Base-by-base conservation (phyloP, 306 rosid species). In the Pyrus communis region DNA sequence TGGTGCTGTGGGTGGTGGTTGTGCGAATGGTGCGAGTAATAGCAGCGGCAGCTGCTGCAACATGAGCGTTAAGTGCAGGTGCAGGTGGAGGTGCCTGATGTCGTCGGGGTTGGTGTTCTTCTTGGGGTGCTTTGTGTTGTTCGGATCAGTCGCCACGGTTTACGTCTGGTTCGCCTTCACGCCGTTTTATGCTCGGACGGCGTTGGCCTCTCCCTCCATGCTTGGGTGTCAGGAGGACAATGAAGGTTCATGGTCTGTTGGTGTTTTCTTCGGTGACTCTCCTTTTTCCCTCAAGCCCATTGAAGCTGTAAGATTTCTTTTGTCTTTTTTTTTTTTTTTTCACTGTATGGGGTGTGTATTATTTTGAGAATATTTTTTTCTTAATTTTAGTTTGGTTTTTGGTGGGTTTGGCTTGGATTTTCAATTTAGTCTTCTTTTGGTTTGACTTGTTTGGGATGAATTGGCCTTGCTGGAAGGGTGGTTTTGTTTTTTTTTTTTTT, bases 201-300 rank as follows among this genome's bases (percentile, higher is more conserved):
- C 63, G 35, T 14, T 74, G 5, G 58, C 88, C 5, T 69, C 77
- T 14, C 8, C 78, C 27, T 7, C 70, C n/a, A 35, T 8, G 59
- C 82, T 81, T 40, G 99, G 96, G 3, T 96, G 99, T 73, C 93
- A 80, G 23, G 95, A 86, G 30, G 99, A 96, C 86, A 96, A 89
- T 87, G 99, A 96, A 87, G 99, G 99, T 60, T 96, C 98, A 51
- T 96, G 99, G 99, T 92, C 99, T 52, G 82, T 96, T 72, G 99
- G 99, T 73, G 80, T 96, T 61, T 96, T 96, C 89, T 92, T 69
- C 51, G 99, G 99, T 33, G 88, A 91, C 77, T 86, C 94, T 17
- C 99, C 99, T 11, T 93, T 96, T 46, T 76, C 92, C 59, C 98
- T 96, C 65, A 83, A 96, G 75, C 94, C 98, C 84, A 89, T 96